phyloP scores from a whole-genome alignment of 345 rosid species.

The Euphorbia lathyris region DNA sequence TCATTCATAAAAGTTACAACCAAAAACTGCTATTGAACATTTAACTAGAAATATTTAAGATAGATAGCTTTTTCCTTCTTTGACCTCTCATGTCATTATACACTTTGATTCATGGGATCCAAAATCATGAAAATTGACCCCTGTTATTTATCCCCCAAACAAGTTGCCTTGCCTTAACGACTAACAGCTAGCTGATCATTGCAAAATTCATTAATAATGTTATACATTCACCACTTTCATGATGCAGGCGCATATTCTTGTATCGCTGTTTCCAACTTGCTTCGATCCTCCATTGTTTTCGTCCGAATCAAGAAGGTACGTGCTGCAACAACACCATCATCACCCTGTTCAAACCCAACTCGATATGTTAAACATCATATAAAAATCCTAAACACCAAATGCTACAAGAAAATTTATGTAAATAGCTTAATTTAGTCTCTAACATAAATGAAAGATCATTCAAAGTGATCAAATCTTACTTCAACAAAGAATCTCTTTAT shows the following conservation, averaged over 20 bases:
- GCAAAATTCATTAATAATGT: slow-evolving; percentile 21
- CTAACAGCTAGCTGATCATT: slow-evolving; percentile 3
- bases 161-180: slow-evolving; percentile 17
- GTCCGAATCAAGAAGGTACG: slow-evolving; percentile 80
- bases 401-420: background rate
- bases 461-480: too few species aligned
- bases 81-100: slow-evolving; percentile 19
- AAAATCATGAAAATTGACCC: slow-evolving; percentile 15
- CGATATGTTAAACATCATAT: background rate
- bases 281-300: slow-evolving; percentile 71
- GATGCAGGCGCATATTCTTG: slow-evolving; percentile 76
- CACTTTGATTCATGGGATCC: slow-evolving; percentile 16
- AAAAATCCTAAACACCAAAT: background rate
- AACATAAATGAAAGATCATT: too few species aligned
- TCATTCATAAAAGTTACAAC: background rate
- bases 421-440: background rate
- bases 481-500: too few species aligned
- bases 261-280: slow-evolving; percentile 69
- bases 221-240: slow-evolving; percentile 22
- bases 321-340: slow-evolving; percentile 51
- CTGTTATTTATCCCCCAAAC: slow-evolving; percentile 15
- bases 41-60: background rate
- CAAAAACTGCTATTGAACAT: background rate
- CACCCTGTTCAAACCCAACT: slow-evolving; percentile 45
- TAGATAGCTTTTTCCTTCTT: background rate